Evolutionary conservation across 2,329 filamentous ascomycete genomes (phyloP), one percentile per base, ranked within the genome.

Genomic region (Ampelomyces quisqualis): DNA sequence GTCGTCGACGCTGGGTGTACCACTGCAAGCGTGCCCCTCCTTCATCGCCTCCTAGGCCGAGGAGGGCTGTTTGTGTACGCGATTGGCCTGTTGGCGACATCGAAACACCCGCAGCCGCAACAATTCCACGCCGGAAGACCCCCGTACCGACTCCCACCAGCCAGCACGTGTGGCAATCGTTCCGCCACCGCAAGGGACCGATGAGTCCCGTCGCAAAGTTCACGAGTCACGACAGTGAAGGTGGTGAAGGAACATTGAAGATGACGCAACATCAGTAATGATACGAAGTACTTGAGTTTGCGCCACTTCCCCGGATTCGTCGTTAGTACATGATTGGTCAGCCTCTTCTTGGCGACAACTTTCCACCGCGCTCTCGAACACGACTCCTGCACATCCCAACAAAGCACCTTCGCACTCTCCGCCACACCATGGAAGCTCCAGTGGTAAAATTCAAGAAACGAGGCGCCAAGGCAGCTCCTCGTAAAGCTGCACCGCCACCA

Each of bases 381-480:
- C 34, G 21, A 24, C 27, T 29, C 22, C 26, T 10, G 19, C 33
- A 34, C 22, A 13, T 8, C 6, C 3, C n/a, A 13, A 28, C 7
- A 5, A 14, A 11, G 26, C 13, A 11, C 9, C 41, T 30, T 26
- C n/a, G 22, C 35, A 30, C 49, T n/a, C 31, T 38, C 26, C 21
- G 29, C 42, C 43, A 10, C 19, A 21, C 57, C 13, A 47, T 66
- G 20, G 65, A 71, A 19, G 72, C 71, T 2, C 78, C 80, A 0
- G 75, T 84, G 9, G 79, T 85, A 10, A 69, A 87, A 36, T 96
- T 96, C 79, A 96, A 95, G 69, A 95, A 93, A 69, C 82, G 90
- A 65, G 78, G 81, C 52, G 79, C 79, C 60, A 94, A 90, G 65
- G 79, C 78, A 48, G 90, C 88, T 62, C 74, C 90, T 39, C 82